Conservation (phyloP, 2,329 filamentous ascomycete genomes). For the Aspergillus neotritici region DNA sequence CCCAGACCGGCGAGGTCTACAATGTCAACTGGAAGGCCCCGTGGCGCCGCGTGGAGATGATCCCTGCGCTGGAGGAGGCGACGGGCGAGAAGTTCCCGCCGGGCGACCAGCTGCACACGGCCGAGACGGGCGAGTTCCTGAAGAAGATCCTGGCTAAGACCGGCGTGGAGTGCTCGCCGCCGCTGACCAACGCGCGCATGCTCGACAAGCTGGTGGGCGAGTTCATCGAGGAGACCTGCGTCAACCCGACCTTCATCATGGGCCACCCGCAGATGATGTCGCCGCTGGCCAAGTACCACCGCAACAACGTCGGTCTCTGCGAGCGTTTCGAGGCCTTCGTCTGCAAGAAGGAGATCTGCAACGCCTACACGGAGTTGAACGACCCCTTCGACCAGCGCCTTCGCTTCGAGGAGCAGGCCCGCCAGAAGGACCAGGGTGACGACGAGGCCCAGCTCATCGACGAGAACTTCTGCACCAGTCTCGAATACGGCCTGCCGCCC, state of each 20-base stretch:
- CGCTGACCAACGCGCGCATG: slow-evolving; percentile 90
- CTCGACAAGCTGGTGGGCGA: slow-evolving; percentile 91
- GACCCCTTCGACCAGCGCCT: slow-evolving; percentile 91
- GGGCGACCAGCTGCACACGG: slow-evolving; percentile 80
- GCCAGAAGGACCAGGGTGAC: slow-evolving; percentile 93
- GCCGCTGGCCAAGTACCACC: slow-evolving; percentile 92
- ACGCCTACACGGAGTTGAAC: slow-evolving; percentile 97
- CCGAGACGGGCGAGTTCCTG: slow-evolving; percentile 84
- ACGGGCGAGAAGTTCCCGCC: slow-evolving; percentile 92
- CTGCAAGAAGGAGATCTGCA: slow-evolving; percentile 93
- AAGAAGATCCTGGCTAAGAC: slow-evolving; percentile 78
- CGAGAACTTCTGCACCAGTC: slow-evolving; percentile 85
- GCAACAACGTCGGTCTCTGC: slow-evolving; percentile 72
- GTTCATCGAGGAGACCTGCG: slow-evolving; percentile 87
- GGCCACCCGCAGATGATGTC: slow-evolving; percentile 88
- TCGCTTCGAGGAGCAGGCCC: slow-evolving; percentile 89
- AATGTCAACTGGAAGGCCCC: slow-evolving; percentile 94
- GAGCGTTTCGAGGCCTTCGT: slow-evolving; percentile 98
- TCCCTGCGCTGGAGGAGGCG: slow-evolving; percentile 81
- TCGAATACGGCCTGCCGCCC: slow-evolving; percentile 87
- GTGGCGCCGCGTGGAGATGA: slow-evolving; percentile 94
- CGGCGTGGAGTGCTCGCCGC: slow-evolving; percentile 82
- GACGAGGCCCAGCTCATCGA: slow-evolving; percentile 95
- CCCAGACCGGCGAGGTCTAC: slow-evolving; percentile 77
- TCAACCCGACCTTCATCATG: slow-evolving; percentile 88